phyloP scores from a whole-genome alignment of 2,329 filamentous ascomycete species.

The Colletotrichum aenigma region DNA sequence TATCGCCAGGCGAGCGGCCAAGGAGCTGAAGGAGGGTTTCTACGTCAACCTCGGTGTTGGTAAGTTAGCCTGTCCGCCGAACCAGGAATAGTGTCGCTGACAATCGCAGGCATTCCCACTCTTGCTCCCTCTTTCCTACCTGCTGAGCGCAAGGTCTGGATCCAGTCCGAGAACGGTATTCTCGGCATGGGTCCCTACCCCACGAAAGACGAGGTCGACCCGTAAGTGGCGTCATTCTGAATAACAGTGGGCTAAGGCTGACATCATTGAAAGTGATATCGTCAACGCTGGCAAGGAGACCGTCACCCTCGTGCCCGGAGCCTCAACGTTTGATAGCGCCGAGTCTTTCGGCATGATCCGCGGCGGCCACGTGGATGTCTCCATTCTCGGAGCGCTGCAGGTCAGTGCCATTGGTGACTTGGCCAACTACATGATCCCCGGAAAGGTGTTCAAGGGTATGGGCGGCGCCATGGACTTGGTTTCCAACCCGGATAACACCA shows the following conservation, averaged over 20 bases:
- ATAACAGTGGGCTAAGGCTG: constrained; percentile 26
- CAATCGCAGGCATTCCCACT: constrained; percentile 72
- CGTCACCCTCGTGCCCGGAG: constrained; percentile 78
- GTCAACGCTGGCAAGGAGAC: constrained; percentile 91
- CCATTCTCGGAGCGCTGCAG: constrained; percentile 82
- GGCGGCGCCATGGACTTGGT: constrained; percentile 79
- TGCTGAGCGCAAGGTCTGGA: constrained; percentile 72
- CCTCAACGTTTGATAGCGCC: constrained; percentile 77
- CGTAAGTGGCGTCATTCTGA: constrained; percentile 31
- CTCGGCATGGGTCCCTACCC: constrained; percentile 85
- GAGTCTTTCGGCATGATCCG: constrained; percentile 91
- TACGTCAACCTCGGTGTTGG: constrained; percentile 80
- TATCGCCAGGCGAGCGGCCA: constrained; percentile 78
- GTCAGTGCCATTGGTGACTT: constrained; percentile 80
- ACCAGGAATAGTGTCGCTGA: neutral
- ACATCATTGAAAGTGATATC: constrained; percentile 53
- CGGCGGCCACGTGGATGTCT: constrained; percentile 82
- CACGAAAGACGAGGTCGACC: constrained; percentile 71
- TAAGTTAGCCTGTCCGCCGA: constrained; percentile 32
- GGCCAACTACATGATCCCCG: constrained; percentile 90
- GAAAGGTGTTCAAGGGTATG: constrained; percentile 89
- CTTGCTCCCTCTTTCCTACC: constrained; percentile 81
- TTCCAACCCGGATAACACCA: constrained; percentile 72
- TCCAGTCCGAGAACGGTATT: constrained; percentile 88
- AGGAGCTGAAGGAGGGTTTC: constrained; percentile 80